These are phyloP conservation scores for Candida loeiensis DNA, from an alignment of 805 yeast genomes.

Conservation along the genomic window DNA sequence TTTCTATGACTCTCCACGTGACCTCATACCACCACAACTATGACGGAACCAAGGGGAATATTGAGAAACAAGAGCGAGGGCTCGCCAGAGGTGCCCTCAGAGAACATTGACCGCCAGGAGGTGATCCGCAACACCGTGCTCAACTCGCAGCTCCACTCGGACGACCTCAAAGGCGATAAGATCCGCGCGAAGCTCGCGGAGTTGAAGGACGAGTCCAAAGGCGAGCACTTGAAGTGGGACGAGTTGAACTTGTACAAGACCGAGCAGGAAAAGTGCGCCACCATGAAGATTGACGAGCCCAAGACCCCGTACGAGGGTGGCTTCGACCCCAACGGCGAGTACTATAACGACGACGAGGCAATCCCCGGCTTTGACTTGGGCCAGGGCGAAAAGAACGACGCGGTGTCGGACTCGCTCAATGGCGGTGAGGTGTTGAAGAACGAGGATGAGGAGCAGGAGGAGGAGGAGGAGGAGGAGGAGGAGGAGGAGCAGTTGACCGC, in stretches of 20 bases:
- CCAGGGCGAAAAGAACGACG: conserved; percentile 45
- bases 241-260: conserved; percentile 68
- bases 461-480: conserved; percentile 37
- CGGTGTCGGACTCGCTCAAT: conserved; percentile 27
- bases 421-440: conserved; percentile 40
- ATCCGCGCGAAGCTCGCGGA: conserved; percentile 46
- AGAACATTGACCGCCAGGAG: conserved; percentile 58
- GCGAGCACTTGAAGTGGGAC: conserved; percentile 72
- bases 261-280: conserved; percentile 68
- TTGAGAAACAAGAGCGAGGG: conserved; percentile 44
- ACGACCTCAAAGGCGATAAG: conserved; percentile 39
- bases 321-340: conserved; percentile 75
- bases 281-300: conserved; percentile 89
- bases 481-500: conserved; percentile 40
- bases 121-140: conserved; percentile 77
- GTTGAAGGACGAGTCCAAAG: conserved; percentile 22
- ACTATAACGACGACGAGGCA: conserved; percentile 46
- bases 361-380: conserved; percentile 56
- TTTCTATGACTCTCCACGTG: no score
- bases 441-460: conserved; percentile 31
- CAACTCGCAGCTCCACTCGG: conserved; percentile 55
- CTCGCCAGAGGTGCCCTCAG: conserved; percentile 7
- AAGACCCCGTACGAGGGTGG: conserved; percentile 95
- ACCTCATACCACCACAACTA: not conserved
- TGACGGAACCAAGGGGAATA: conserved; percentile 39